Percentiles rank a stretch among this genome's conserved stretches.
Evolutionary conservation across 2,329 filamentous ascomycete genomes (phyloP).

Genomic region (Colletotrichum spinosum): DNA sequence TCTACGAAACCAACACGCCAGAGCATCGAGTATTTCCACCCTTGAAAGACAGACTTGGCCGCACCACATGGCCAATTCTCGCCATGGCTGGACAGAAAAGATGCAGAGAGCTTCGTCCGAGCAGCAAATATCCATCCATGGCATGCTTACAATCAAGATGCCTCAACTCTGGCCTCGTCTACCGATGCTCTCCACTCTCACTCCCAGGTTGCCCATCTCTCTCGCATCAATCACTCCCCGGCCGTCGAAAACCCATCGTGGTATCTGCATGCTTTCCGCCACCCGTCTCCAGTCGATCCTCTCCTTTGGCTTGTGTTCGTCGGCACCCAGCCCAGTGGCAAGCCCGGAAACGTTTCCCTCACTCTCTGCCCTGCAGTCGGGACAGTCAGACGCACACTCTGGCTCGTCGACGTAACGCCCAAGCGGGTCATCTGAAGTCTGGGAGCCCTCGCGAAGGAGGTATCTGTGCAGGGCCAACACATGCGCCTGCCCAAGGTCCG

Average conservation of each 20-base stretch:
- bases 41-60: no score
- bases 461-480: slow-evolving; percentile 61
- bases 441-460: slow-evolving; percentile 45
- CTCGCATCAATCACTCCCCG: slow-evolving; percentile 63
- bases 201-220: slow-evolving; percentile 61
- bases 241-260: slow-evolving; percentile 69
- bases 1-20: no score
- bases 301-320: slow-evolving; percentile 60
- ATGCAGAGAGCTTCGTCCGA: no score
- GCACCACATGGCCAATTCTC: no score
- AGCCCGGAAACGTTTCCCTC: slow-evolving; percentile 52
- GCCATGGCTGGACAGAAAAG: no score
- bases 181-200: slow-evolving; percentile 65
- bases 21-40: no score
- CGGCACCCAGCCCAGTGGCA: slow-evolving; percentile 55
- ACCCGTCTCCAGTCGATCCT: slow-evolving; percentile 65
- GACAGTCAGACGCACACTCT: slow-evolving; percentile 57
- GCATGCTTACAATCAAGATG: neutral
- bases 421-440: slow-evolving; percentile 54
- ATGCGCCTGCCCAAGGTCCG: slow-evolving; percentile 55
- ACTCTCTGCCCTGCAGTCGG: slow-evolving; percentile 60
- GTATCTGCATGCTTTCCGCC: slow-evolving; percentile 61
- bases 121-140: no score
- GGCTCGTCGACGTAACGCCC: slow-evolving; percentile 58
- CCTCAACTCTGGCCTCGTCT: slow-evolving; percentile 47